Percentiles rank a stretch among this genome's conserved stretches.
These are phyloP conservation scores for Lentithecium fluviatile DNA, from an alignment of 495 filamentous ascomycete species.

Conservation along the genomic window DNA sequence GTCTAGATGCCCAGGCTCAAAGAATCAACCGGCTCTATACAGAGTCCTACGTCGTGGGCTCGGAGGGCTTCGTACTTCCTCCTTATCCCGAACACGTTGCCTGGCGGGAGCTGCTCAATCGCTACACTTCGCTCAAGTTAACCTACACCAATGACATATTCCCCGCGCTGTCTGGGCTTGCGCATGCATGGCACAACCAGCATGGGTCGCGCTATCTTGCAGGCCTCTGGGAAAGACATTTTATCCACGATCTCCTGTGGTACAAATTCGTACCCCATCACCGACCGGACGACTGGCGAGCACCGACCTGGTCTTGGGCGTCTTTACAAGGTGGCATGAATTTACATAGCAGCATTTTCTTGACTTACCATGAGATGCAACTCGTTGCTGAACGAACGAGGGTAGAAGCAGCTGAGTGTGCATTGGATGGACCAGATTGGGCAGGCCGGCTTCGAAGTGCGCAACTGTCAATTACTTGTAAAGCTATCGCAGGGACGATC, in stretches of 20 bases:
- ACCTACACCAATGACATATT: not conserved
- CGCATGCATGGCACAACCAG: not conserved
- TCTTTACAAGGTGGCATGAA: not conserved
- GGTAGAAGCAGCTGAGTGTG: too few relatives aligned
- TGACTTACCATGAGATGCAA: too few relatives aligned
- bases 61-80: too few relatives aligned
- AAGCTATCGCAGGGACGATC: too few relatives aligned
- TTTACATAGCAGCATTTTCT: not conserved
- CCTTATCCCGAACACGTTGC: too few relatives aligned
- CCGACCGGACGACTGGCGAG: not conserved
- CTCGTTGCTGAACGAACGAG: too few relatives aligned
- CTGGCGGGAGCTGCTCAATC: not conserved
- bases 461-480: too few relatives aligned
- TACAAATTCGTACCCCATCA: not conserved
- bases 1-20: too few relatives aligned
- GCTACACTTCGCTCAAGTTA: not conserved
- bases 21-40: too few relatives aligned
- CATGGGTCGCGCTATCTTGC: not conserved
- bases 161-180: not conserved
- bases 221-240: not conserved
- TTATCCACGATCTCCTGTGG: not conserved
- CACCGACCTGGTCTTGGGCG: slow-evolving; percentile 4
- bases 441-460: too few relatives aligned
- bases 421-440: too few relatives aligned
- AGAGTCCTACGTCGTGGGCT: too few relatives aligned